Conservation (phyloP, 2,329 filamentous ascomycete genomes). For the Calonectria hawksworthii region DNA sequence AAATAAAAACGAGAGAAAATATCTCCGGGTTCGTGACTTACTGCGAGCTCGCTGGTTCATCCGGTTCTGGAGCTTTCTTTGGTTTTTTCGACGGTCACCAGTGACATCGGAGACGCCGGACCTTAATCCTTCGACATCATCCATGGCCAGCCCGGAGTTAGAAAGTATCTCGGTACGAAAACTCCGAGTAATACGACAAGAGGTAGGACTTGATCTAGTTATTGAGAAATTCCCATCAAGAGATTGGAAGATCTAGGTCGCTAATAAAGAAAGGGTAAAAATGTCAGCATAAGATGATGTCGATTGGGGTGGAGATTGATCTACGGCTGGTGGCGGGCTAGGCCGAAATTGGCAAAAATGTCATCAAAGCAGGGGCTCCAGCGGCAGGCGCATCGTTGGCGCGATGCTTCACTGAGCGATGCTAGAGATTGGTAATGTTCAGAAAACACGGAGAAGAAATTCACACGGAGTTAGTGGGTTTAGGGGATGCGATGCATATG, state of each 20-base stretch:
- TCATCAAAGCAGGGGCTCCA: constrained; percentile 6
- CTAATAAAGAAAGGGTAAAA: constrained; percentile 21
- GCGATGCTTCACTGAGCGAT: neutral
- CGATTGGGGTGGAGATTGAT: neutral
- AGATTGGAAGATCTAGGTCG: neutral
- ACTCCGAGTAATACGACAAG: neutral
- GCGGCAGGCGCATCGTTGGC: neutral
- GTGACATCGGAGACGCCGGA: neutral
- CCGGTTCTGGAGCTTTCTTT: constrained; percentile 32
- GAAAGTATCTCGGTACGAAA: neutral
- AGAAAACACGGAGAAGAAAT: neutral
- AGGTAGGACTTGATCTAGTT: neutral
- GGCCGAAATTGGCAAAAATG: constrained; percentile 20
- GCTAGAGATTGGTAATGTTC: neutral
- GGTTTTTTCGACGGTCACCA: constrained; percentile 16
- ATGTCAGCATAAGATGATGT: neutral
- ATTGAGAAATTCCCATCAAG: neutral
- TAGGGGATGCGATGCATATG: neutral
- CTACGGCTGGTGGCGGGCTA: neutral
- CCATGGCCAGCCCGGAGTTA: neutral
- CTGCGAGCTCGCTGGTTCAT: constrained; percentile 31
- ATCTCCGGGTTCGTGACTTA: neutral
- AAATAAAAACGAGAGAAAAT: neutral
- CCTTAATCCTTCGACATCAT: neutral
- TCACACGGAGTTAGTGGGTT: neutral